Evolutionary conservation across 1,284 basidiomycete genomes (phyloP).

Genomic region (Boletus sp.): DNA sequence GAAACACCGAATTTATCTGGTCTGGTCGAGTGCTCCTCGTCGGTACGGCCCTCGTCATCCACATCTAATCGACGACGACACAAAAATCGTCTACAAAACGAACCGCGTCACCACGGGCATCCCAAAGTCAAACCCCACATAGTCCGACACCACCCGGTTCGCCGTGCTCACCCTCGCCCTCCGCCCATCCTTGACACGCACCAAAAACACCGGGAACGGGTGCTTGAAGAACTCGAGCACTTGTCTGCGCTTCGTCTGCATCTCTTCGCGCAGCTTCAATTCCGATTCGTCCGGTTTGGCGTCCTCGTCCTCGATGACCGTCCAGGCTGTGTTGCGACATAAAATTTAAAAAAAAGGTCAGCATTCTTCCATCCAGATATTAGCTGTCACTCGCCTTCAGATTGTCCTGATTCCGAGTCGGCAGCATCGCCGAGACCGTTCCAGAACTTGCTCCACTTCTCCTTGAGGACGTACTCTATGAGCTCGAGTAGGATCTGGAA

Average conservation of each 20-base stretch:
- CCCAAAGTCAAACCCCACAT: constrained; percentile 22
- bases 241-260: constrained; percentile 17
- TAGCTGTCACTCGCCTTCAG: constrained; percentile 6
- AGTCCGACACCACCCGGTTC: constrained; percentile 11
- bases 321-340: no score
- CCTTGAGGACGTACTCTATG: constrained; percentile 14
- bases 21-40: no score
- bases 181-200: constrained; percentile 13
- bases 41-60: no score
- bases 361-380: no score
- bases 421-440: background rate
- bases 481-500: constrained; percentile 22
- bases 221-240: constrained; percentile 19
- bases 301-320: background rate
- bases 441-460: constrained; percentile 3
- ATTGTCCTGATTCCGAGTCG: background rate
- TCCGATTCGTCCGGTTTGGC: constrained; percentile 6
- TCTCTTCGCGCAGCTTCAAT: constrained; percentile 16
- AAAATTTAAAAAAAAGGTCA: no score
- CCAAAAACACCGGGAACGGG: constrained; percentile 19
- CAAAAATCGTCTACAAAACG: constrained; percentile 15
- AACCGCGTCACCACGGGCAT: constrained; percentile 17
- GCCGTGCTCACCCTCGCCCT: constrained; percentile 20
- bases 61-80: no score
- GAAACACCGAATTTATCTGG: no score